Evolutionary conservation across 2,329 filamentous ascomycete species (phyloP).

Genomic region (Gyromitra esculenta): DNA sequence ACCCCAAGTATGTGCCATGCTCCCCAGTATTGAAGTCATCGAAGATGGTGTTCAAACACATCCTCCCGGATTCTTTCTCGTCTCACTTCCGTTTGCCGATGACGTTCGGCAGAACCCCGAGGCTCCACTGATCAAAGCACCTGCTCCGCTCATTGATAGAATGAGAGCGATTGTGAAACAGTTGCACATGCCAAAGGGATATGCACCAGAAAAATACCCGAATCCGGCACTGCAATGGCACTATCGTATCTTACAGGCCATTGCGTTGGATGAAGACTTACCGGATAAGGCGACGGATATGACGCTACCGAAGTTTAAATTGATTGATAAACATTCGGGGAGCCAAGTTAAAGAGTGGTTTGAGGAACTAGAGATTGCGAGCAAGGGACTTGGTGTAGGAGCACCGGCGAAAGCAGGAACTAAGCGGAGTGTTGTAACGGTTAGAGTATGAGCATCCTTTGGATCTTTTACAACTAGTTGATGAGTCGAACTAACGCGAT

Average conservation of each 20-base stretch:
- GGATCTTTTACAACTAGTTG: not conserved
- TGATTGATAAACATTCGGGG: slow-evolving; percentile 89
- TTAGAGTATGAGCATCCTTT: slow-evolving; percentile 8
- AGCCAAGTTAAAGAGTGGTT: slow-evolving; percentile 82
- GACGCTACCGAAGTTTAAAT: slow-evolving; percentile 82
- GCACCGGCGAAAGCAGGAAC: slow-evolving; percentile 17
- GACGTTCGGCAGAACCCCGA: slow-evolving; percentile 82
- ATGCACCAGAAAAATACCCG: slow-evolving; percentile 86
- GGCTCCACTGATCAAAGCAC: slow-evolving; percentile 61
- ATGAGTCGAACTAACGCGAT: not conserved
- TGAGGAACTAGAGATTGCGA: slow-evolving; percentile 67
- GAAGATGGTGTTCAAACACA: slow-evolving; percentile 74
- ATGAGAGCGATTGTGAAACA: slow-evolving; percentile 88
- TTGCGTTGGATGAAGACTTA: slow-evolving; percentile 90
- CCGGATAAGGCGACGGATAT: slow-evolving; percentile 78
- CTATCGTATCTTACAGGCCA: slow-evolving; percentile 89
- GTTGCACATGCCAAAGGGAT: slow-evolving; percentile 87
- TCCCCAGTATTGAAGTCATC: slow-evolving; percentile 77
- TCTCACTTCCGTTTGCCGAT: slow-evolving; percentile 87
- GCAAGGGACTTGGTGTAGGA: slow-evolving; percentile 21
- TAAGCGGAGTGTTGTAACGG: slow-evolving; percentile 33
- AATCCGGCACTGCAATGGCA: slow-evolving; percentile 97
- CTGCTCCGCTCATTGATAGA: slow-evolving; percentile 70
- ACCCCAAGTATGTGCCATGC: slow-evolving; percentile 80
- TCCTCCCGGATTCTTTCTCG: slow-evolving; percentile 87